Conservation (phyloP, 495 filamentous ascomycete species). For the Staphylotrichum tortipilum region DNA sequence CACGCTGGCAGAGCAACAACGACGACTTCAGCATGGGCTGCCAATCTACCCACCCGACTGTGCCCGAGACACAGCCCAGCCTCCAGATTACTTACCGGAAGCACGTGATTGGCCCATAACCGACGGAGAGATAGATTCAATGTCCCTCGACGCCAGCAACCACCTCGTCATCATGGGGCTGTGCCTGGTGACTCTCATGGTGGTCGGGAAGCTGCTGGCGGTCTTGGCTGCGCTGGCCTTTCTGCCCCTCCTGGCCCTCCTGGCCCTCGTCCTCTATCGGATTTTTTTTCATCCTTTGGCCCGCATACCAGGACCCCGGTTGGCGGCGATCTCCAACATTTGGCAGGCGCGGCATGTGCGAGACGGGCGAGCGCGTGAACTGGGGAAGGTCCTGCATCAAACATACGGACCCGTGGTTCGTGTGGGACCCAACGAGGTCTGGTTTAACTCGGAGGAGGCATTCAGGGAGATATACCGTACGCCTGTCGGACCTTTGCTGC, state of each 20-base stretch:
- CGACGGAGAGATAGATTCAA: too few species aligned
- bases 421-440: conserved; percentile 48
- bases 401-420: conserved; percentile 48
- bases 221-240: neutral
- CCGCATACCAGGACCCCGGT: conserved; percentile 26
- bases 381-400: conserved; percentile 35
- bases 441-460: conserved; percentile 35
- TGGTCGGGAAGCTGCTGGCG: neutral
- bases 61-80: too few species aligned
- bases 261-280: conserved; percentile 11
- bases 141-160: too few species aligned
- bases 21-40: too few species aligned
- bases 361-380: conserved; percentile 20
- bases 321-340: conserved; percentile 31
- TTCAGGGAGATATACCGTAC: conserved; percentile 38
- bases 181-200: too few species aligned
- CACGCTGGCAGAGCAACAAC: too few species aligned
- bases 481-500: neutral
- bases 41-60: too few species aligned
- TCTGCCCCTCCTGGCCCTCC: neutral
- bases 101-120: too few species aligned
- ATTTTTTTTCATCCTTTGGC: conserved; percentile 28
- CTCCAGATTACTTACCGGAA: too few species aligned
- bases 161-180: too few species aligned
- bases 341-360: conserved; percentile 30